Evolutionary conservation across 345 rosid genomes (phyloP), one percentile per base, ranked within the genome.

Genomic region (Hibiscus trionum): DNA sequence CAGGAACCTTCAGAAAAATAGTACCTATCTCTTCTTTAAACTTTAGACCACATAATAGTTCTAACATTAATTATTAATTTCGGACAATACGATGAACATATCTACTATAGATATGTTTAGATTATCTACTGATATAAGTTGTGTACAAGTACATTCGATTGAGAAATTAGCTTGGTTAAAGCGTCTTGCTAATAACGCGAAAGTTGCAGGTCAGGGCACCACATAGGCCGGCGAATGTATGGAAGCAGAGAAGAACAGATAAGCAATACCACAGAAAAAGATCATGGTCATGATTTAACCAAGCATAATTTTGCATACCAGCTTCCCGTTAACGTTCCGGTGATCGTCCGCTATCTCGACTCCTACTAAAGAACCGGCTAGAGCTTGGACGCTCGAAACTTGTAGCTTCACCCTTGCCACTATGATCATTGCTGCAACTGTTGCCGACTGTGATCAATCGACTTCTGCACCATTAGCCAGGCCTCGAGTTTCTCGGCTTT

Each of bases 251-350:
- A 79, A 79, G 24, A 70, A 77, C 42, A 80, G 69, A 70, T 61
- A 77, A 16, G 75, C 81, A 72, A 66, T 33, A 66, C 79, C 79
- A 21, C 79, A 72, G 56, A 72, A 75, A 69, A 77, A 75, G n/a
- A 70, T 24, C 24, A 75, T 26, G 11, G 83, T 82, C 70, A 77
- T 47, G 11, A 75, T 44, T 81, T 81, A 82, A 39, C 81, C 85
- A 4, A 78, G 27, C 0, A 77, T 1, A 58, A 79, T 61, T 58
- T 68, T 80, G n/a, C 69, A 1, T 1, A 77, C 60, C 11, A 75
- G 81, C 58, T 75, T 80, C 83, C 76, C 58, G 53, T 82, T 80
- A 46, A 80, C 79, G 26, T 73, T 80, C 78, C 46, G 47, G 19
- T 19, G 19, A 8, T 73, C 78, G 39, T 82, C 81, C 5, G 78